Evolutionary conservation across 495 filamentous ascomycete species (phyloP), one percentile per base, ranked within the genome.

Genomic region (Xylaria venustula): DNA sequence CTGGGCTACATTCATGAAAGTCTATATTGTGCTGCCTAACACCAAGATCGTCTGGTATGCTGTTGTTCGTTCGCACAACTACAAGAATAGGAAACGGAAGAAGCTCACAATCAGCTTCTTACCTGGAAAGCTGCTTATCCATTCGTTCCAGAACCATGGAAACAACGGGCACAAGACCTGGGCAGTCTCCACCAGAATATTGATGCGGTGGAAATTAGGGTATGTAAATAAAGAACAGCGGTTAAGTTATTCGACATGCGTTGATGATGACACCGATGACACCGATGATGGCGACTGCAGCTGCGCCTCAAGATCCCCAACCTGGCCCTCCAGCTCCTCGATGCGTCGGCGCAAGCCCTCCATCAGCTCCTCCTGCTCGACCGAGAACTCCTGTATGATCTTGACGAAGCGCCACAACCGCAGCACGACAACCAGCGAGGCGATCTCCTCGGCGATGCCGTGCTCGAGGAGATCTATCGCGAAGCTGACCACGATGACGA

Each of bases 341-440:
- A 83, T 69, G 7, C 67, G 66, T 44, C 75, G 60, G 25, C 74
- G 66, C 20, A 83, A 71, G 5, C 65, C 65, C 44, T 81, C 65
- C 15, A 59, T 62, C 54, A 59, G 57, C 71, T 88, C 85, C 34
- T 79, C 70, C 28, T 81, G 83, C 4, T 80, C 84, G n/a, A 83
- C 77, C 26, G 79, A 79, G 49, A 88, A 72, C 71, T 88, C 86
- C 54, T 89, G 84, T 15, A 86, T 77, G 52, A 88, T 87, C 74
- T 89, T 86, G 64, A 88, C 82, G 34, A 90, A 79, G 25, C 88
- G 80, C 85, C 87, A 88, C 1, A 90, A 74, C 53, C 87, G 80
- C 52, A 90, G 69, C 2, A 87, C 73, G 46, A 90, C 78, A 30
- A 89, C 78, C 1, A 89, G 73, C 3, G 83, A 85, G 4, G 80